These are phyloP conservation scores for Dalbergia cultrata DNA, from an alignment of 306 rosid genomes.

Conservation along the genomic window DNA sequence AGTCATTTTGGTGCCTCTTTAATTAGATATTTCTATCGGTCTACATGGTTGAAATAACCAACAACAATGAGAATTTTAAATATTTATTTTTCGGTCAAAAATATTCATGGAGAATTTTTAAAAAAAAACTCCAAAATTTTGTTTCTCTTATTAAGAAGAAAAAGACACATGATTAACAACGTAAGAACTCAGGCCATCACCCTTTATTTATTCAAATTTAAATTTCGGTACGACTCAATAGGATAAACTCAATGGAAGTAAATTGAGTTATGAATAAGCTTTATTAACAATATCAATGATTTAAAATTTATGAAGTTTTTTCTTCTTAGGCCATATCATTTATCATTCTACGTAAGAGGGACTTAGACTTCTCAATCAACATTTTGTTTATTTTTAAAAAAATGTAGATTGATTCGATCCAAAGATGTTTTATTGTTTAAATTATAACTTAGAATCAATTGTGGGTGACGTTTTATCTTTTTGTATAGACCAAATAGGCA, in stretches of 20 bases:
- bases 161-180: not conserved
- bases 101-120: not conserved
- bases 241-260: too few relatives aligned
- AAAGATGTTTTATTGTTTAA: not conserved
- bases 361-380: too few relatives aligned
- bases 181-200: not conserved
- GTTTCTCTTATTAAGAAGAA: constrained; percentile 16
- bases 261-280: too few relatives aligned
- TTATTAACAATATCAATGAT: too few relatives aligned
- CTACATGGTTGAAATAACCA: not conserved
- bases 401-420: too few relatives aligned
- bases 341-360: too few relatives aligned
- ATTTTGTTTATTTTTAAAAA: too few relatives aligned
- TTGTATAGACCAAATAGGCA: not conserved
- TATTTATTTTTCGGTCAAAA: not conserved
- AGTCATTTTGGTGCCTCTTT: not conserved
- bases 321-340: too few relatives aligned
- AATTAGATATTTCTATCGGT: not conserved
- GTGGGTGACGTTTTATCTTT: not conserved
- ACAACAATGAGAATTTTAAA: not conserved
- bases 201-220: not conserved
- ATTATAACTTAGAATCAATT: not conserved
- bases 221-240: not conserved
- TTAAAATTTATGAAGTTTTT: too few relatives aligned
- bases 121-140: not conserved